Conservation (phyloP, 2,329 filamentous ascomycete species). For the Lizonia empirigonia region DNA sequence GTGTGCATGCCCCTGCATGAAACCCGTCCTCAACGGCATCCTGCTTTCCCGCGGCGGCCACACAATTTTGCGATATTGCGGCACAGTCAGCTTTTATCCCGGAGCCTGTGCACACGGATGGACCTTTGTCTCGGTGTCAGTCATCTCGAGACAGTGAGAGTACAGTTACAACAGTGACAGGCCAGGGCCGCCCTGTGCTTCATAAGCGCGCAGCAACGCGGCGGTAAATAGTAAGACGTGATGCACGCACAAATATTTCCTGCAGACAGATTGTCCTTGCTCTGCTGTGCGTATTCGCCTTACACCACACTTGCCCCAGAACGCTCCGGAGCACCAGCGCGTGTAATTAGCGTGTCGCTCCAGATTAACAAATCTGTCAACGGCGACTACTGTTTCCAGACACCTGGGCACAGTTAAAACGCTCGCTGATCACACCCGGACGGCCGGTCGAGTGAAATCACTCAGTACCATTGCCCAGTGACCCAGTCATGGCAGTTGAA, state of each 20-base stretch:
- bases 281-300: no score
- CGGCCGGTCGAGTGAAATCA: slow-evolving; percentile 10
- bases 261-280: no score
- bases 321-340: neutral
- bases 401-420: slow-evolving; percentile 1
- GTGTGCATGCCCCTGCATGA: slow-evolving; percentile 7
- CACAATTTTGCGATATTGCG: slow-evolving; percentile 11
- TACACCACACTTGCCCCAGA: neutral
- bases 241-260: neutral
- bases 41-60: neutral
- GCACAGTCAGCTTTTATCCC: slow-evolving; percentile 10
- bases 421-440: slow-evolving; percentile 4
- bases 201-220: slow-evolving; percentile 4
- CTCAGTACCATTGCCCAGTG: neutral
- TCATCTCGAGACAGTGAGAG: slow-evolving; percentile 7
- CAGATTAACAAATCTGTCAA: neutral
- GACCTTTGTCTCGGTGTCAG: slow-evolving; percentile 2
- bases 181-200: slow-evolving; percentile 1
- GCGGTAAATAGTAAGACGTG: neutral
- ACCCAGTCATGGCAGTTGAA: neutral
- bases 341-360: neutral
- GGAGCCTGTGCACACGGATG: slow-evolving; percentile 10
- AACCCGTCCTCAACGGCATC: slow-evolving; percentile 8
- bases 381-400: slow-evolving; percentile 5
- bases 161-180: no score